Conservation (phyloP, 169 alveolate species). For the Eimeria brunetti region DNA sequence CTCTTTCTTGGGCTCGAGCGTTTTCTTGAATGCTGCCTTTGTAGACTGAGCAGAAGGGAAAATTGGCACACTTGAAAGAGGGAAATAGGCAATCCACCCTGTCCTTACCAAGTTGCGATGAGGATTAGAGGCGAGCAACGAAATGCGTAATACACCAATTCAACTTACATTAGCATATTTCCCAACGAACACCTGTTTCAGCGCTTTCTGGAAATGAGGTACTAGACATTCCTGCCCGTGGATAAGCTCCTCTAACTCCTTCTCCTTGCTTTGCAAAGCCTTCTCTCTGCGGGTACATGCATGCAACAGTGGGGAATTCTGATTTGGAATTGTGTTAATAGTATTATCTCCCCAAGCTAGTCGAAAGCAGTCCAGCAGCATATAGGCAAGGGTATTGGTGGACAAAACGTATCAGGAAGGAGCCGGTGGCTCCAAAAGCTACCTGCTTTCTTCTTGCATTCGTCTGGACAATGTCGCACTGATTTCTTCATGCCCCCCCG, state of each 20-base stretch:
- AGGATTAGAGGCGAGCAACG: neutral
- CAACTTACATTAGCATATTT: conserved; percentile 11
- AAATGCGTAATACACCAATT: neutral
- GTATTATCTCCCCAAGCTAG: neutral
- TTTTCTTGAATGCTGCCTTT: neutral
- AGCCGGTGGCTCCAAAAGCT: neutral
- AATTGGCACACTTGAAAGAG: neutral
- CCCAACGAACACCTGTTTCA: conserved; percentile 3
- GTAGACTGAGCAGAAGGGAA: neutral
- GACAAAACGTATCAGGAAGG: neutral
- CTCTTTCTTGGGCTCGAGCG: neutral
- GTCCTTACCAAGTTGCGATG: neutral
- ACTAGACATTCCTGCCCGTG: conserved; percentile 12
- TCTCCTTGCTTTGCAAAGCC: neutral
- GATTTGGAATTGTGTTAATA: neutral
- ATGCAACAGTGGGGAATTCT: neutral
- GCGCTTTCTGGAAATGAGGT: conserved; percentile 32
- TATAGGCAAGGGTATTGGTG: neutral
- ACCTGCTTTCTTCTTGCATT: conserved; percentile 24
- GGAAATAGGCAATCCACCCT: neutral
- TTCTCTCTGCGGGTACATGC: conserved; percentile 6
- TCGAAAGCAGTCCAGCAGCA: neutral
- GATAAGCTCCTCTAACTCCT: conserved; percentile 2
- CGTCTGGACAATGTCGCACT: neutral
- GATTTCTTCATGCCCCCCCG: neutral